phyloP scores from a whole-genome alignment of 495 filamentous ascomycete species.

The Penicillium robsamsonii region DNA sequence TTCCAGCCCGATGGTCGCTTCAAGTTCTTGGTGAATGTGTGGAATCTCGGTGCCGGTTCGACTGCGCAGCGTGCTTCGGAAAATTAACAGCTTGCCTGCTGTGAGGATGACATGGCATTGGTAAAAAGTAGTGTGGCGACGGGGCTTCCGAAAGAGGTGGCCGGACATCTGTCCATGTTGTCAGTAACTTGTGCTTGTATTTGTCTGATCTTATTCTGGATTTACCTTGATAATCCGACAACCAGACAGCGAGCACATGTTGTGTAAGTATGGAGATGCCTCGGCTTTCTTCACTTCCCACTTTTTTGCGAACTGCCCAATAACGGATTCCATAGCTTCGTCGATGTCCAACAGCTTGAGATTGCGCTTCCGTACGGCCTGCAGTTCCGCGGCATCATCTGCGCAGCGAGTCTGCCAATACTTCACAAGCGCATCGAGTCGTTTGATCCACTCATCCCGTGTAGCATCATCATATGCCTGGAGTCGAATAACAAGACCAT shows the following conservation, averaged over 20 bases:
- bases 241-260: slow-evolving; percentile 64
- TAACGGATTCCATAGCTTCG: slow-evolving; percentile 64
- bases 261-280: slow-evolving; percentile 65
- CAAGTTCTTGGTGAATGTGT: slow-evolving; percentile 62
- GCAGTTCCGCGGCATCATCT: slow-evolving; percentile 56
- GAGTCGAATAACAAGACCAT: slow-evolving; percentile 64
- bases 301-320: slow-evolving; percentile 68
- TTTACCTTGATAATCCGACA: slow-evolving; percentile 63
- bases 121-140: slow-evolving; percentile 61
- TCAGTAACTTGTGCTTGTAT: slow-evolving; percentile 3
- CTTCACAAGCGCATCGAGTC: slow-evolving; percentile 55
- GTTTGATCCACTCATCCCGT: slow-evolving; percentile 63
- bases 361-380: slow-evolving; percentile 57
- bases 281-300: slow-evolving; percentile 70
- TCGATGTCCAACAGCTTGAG: slow-evolving; percentile 64
- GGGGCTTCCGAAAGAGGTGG: slow-evolving; percentile 64
- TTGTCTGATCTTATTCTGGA: background rate
- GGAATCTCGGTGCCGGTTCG: slow-evolving; percentile 55
- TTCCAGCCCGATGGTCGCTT: slow-evolving; percentile 57
- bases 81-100: slow-evolving; percentile 62
- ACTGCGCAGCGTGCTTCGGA: slow-evolving; percentile 58
- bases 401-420: slow-evolving; percentile 65
- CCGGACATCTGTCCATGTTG: slow-evolving; percentile 53
- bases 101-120: slow-evolving; percentile 62
- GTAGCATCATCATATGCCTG: slow-evolving; percentile 60